Percentiles rank a stretch among this genome's conserved stretches.
These are phyloP conservation scores for Talaromyces sp. DNA, from an alignment of 2,329 filamentous ascomycete genomes.

Conservation along the genomic window DNA sequence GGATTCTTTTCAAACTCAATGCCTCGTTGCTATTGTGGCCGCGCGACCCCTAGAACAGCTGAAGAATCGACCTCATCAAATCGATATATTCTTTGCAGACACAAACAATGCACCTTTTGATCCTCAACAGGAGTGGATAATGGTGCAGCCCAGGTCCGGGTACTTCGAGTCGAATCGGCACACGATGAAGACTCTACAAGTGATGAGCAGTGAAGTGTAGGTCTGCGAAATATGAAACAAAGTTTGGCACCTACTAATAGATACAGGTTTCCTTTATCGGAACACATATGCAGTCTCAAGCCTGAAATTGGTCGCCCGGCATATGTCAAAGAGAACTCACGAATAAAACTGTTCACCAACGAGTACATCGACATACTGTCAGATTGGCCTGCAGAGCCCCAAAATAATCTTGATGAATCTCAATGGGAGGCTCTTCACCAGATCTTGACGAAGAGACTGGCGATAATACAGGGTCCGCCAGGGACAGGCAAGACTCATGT, in stretches of 20 bases:
- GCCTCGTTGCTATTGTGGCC: slow-evolving; percentile 69
- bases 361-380: slow-evolving; percentile 54
- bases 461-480: slow-evolving; percentile 80
- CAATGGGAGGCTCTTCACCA: slow-evolving; percentile 66
- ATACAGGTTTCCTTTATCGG: slow-evolving; percentile 43
- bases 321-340: slow-evolving; percentile 51
- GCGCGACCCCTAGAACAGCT: slow-evolving; percentile 64
- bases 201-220: slow-evolving; percentile 53
- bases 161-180: slow-evolving; percentile 77
- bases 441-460: slow-evolving; percentile 68
- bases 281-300: slow-evolving; percentile 41
- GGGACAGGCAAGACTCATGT: slow-evolving; percentile 79
- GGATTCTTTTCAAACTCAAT: slow-evolving; percentile 62
- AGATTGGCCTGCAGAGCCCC: slow-evolving; percentile 49
- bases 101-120: slow-evolving; percentile 63
- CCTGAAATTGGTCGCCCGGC: slow-evolving; percentile 47
- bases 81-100: slow-evolving; percentile 71
- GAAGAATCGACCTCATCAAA: slow-evolving; percentile 62
- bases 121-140: slow-evolving; percentile 65
- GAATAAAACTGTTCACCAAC: slow-evolving; percentile 48
- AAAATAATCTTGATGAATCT: slow-evolving; percentile 60
- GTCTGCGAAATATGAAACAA: slow-evolving; percentile 13
- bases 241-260: slow-evolving; percentile 13
- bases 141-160: slow-evolving; percentile 70
- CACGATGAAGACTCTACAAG: slow-evolving; percentile 69